Base-by-base conservation (phyloP, 208 protist genomes). In the Crithidia bombi region DNA sequence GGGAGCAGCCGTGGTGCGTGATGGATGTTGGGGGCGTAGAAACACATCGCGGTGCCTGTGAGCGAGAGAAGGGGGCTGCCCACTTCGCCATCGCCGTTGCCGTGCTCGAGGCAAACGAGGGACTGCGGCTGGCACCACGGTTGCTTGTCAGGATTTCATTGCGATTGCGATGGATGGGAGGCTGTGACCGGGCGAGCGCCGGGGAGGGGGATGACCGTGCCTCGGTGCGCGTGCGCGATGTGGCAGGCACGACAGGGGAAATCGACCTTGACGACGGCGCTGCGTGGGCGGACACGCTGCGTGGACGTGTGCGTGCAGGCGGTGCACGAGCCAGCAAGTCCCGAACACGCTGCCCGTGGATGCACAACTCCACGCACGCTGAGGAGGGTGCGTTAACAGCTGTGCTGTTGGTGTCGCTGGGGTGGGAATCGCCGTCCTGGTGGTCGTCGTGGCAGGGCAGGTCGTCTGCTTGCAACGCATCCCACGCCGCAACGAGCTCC, bases 401-500 rank as follows among this genome's bases (percentile, higher is more conserved):
- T 21, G 44, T 47, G 38, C 15, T 26, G 52, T 6, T 39, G 35
- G 33, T 26, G n/a, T 36, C 46, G 10, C 12, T n/a, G 54, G 14
- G 11, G 7, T 61, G 26, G 4, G 25, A 1, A 25, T 50, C 11
- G 0, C 5, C n/a, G 33, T 69, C 63, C 9, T 7, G 35, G 33
- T 35, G 69, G 64, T 64, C 59, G 11, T 72, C 66, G 36, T 56
- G 32, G 1, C 41, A 23, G 36, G 9, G 61, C 6, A 65, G 41
- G 10, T 62, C 65, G n/a, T 30, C 67, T 15, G 57, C 72, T 32
- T 81, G 65, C 51, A 86, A 58, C 6, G 75, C 69, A n/a, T 83
- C 61, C 86, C 88, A 91, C 30, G 75, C 73, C 11, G 61, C 44
- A 43, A 81, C 30, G 28, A 85, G 55, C 25, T 69, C 54, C 14